Conservation (phyloP, 1,284 basidiomycete genomes). For the Retiboletus flavoniger region DNA sequence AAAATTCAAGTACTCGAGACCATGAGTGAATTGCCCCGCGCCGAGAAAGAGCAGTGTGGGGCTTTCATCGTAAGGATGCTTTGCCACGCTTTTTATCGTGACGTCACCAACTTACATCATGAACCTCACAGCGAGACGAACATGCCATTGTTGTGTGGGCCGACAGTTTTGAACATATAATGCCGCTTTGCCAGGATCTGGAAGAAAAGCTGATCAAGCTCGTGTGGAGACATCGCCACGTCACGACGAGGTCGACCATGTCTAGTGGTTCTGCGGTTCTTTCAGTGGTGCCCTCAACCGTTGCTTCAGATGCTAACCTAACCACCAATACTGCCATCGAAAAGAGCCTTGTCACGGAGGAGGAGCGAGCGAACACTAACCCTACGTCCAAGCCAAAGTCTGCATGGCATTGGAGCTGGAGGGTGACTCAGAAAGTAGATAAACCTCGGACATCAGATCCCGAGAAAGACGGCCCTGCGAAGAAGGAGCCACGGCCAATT, state of each 20-base stretch:
- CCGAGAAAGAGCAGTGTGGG: conserved; percentile 81
- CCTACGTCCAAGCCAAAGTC: conserved; percentile 18
- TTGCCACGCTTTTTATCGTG: background rate
- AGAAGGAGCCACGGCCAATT: conserved; percentile 51
- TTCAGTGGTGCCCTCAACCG: conserved; percentile 29
- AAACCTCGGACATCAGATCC: conserved; percentile 27
- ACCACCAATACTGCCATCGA: conserved; percentile 39
- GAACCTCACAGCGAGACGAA: conserved; percentile 58
- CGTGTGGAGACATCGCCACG: conserved; percentile 56
- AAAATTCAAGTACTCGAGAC: conserved; percentile 70
- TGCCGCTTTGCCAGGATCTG: conserved; percentile 68
- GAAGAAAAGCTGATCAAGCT: conserved; percentile 79
- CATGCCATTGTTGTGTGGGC: conserved; percentile 75
- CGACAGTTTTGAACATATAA: conserved; percentile 68
- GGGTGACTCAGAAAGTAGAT: conserved; percentile 24
- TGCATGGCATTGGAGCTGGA: conserved; percentile 34
- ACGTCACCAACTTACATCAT: conserved; percentile 1
- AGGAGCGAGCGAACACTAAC: conserved; percentile 24
- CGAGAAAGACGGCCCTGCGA: conserved; percentile 47
- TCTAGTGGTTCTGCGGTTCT: conserved; percentile 13
- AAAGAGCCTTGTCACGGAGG: conserved; percentile 29
- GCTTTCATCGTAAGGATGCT: conserved; percentile 69
- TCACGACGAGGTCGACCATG: background rate
- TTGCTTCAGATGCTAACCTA: conserved; percentile 55
- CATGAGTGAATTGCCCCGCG: conserved; percentile 65